These are phyloP conservation scores for Aspergillus transmontanensis DNA, from an alignment of 2,329 filamentous ascomycete genomes.

Conservation along the genomic window DNA sequence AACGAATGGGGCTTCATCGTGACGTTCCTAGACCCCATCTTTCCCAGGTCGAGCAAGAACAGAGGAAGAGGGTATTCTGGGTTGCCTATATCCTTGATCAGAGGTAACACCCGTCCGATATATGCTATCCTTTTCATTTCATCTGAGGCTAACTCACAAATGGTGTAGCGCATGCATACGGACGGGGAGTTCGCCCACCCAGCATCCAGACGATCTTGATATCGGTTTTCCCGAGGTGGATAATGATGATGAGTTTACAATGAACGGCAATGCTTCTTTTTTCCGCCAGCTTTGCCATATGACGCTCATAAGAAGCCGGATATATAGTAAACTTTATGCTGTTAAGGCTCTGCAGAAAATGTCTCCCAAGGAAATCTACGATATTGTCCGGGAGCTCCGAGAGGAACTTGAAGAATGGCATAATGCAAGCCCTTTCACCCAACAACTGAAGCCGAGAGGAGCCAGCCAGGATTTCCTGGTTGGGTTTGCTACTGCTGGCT, in stretches of 20 bases:
- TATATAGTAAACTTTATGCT: slow-evolving; percentile 87
- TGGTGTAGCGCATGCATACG: slow-evolving; percentile 61
- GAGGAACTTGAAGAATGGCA: slow-evolving; percentile 88
- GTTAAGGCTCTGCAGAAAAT: slow-evolving; percentile 84
- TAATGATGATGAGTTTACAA: slow-evolving; percentile 81
- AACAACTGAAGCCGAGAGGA: slow-evolving; percentile 85
- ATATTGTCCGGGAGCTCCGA: slow-evolving; percentile 88
- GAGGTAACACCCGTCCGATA: slow-evolving; percentile 50
- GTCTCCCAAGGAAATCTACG: slow-evolving; percentile 76
- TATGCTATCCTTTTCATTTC: not conserved
- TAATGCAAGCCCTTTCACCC: slow-evolving; percentile 82
- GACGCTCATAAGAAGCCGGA: slow-evolving; percentile 82
- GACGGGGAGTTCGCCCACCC: slow-evolving; percentile 66
- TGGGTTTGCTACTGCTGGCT: slow-evolving; percentile 83
- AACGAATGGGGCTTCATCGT: slow-evolving; percentile 92
- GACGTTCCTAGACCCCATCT: slow-evolving; percentile 84
- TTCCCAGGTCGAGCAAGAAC: slow-evolving; percentile 86
- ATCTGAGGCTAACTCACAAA: not conserved
- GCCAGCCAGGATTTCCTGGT: slow-evolving; percentile 83
- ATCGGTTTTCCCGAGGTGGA: slow-evolving; percentile 87
- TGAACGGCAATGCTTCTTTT: slow-evolving; percentile 83
- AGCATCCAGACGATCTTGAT: slow-evolving; percentile 81
- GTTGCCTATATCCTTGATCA: slow-evolving; percentile 72
- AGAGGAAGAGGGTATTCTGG: slow-evolving; percentile 76
- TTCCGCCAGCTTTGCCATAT: slow-evolving; percentile 93